Evolutionary conservation across 2,329 filamentous ascomycete species (phyloP), one percentile per base, ranked within the genome.

Genomic region (Penicillium digitatum): DNA sequence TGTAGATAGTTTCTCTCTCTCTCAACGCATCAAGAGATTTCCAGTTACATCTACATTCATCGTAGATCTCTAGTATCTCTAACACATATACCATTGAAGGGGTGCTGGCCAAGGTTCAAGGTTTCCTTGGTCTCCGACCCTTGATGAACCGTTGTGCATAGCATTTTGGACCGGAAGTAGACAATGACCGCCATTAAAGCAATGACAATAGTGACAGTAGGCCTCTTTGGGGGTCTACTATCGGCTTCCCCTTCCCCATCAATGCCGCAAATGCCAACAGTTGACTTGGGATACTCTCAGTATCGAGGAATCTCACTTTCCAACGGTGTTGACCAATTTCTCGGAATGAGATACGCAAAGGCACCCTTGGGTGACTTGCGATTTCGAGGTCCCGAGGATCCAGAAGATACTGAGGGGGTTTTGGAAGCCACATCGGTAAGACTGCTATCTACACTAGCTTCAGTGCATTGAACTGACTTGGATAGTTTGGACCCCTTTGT

Each of bases 341-440:
- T 89, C 8, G 87, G 87, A 0, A 82, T 92, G 58, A 81, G 86
- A 48, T 92, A 84, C 72, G 88, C 87, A 0, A 82, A 85, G 2
- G 76, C 87, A 3, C 88, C 87, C 0, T 46, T 87, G 1, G 84
- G 81, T 1, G 64, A 81, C 4, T 65, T 88, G 45, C 77, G 88
- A 38, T 91, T 89, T 60, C 74, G 78, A 50, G 82, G 83, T 9
- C 87, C 88, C 0, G 72, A 79, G 60, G 83, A 88, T 66, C 87
- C 87, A 5, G 49, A 56, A 14, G 4, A 29, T 2, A 60, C 48
- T 10, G 29, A 44, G 9, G 10, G 59, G 69, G 66, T 82, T 1
- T 76, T 82, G 47, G 64, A 77, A 56, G 86, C 86, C 16, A 72
- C 77, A 14, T 67, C 75, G 65, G 81, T 83, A 61, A 60, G 69